Conservation (phyloP, 2,329 filamentous ascomycete genomes). For the Verticillium dahliae region DNA sequence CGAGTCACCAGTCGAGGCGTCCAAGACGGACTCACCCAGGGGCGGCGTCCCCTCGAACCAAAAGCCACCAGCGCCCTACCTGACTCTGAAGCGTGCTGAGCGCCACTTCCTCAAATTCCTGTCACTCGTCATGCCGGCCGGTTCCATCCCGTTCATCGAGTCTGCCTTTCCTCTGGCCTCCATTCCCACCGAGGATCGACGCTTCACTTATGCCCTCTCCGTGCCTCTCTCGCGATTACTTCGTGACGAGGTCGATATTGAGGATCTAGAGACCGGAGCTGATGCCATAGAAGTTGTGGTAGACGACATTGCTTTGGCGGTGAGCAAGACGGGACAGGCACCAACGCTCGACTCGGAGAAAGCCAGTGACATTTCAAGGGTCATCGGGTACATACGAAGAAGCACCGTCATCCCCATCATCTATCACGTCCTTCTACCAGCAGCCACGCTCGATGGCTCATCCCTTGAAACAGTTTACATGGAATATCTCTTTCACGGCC, state of each 20-base stretch:
- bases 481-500: slow-evolving; percentile 50
- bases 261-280: slow-evolving; percentile 58
- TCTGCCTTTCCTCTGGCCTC: slow-evolving; percentile 60
- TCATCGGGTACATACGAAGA: slow-evolving; percentile 53
- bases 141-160: slow-evolving; percentile 51
- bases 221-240: slow-evolving; percentile 53
- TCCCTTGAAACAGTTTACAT: slow-evolving; percentile 35
- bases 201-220: slow-evolving; percentile 62
- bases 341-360: slow-evolving; percentile 20
- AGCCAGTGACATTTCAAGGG: slow-evolving; percentile 47
- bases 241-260: slow-evolving; percentile 48
- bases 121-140: slow-evolving; percentile 49
- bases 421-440: slow-evolving; percentile 39
- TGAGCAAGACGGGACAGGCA: slow-evolving; percentile 3
- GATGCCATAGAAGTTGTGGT: slow-evolving; percentile 61
- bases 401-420: slow-evolving; percentile 56
- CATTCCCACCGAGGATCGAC: slow-evolving; percentile 51
- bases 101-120: slow-evolving; percentile 65
- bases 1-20: slow-evolving; percentile 35
- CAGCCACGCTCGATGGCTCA: slow-evolving; percentile 14
- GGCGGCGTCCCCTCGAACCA: background rate
- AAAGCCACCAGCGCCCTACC: slow-evolving; percentile 47
- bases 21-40: background rate
- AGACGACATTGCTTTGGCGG: slow-evolving; percentile 25
- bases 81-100: slow-evolving; percentile 63